Conservation (phyloP, 257 asterid species). For the Solanum stenotomum region DNA sequence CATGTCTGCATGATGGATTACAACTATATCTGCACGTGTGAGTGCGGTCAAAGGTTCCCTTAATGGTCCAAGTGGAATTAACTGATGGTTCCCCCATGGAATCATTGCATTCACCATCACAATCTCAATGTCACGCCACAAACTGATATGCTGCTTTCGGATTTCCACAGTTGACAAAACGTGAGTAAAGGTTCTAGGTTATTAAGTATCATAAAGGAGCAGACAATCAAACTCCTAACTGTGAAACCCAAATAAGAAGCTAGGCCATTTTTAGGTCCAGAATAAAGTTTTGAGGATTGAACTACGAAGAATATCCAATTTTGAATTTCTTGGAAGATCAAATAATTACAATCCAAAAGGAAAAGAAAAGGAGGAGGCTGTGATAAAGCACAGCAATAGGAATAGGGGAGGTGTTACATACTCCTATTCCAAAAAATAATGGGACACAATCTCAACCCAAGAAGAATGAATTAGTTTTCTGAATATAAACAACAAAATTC, state of each 20-base stretch:
- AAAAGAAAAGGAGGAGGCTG: neutral
- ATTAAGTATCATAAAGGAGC: neutral
- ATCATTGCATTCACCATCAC: conserved; percentile 84
- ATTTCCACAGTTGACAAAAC: conserved; percentile 12
- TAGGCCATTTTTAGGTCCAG: neutral
- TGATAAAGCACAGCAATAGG: neutral
- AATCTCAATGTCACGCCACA: conserved; percentile 74
- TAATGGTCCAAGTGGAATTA: conserved; percentile 83
- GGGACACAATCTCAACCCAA: neutral
- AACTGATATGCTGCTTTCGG: conserved; percentile 61
- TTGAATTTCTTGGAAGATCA: neutral
- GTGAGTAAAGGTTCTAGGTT: conserved; percentile 9
- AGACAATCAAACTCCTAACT: neutral
- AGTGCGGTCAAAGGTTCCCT: conserved; percentile 85
- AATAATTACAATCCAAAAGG: neutral
- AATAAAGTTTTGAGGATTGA: neutral
- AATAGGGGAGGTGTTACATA: neutral
- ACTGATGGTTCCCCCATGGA: conserved; percentile 80
- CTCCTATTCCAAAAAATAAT: neutral
- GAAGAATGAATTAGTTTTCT: neutral
- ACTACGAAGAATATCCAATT: neutral
- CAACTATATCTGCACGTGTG: conserved; percentile 52
- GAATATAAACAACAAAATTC: neutral
- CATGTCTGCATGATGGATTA: conserved; percentile 85
- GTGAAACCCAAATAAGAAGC: neutral